These are phyloP conservation scores for Serendipita vermifera DNA, from an alignment of 768 basidiomycete genomes.

Conservation along the genomic window DNA sequence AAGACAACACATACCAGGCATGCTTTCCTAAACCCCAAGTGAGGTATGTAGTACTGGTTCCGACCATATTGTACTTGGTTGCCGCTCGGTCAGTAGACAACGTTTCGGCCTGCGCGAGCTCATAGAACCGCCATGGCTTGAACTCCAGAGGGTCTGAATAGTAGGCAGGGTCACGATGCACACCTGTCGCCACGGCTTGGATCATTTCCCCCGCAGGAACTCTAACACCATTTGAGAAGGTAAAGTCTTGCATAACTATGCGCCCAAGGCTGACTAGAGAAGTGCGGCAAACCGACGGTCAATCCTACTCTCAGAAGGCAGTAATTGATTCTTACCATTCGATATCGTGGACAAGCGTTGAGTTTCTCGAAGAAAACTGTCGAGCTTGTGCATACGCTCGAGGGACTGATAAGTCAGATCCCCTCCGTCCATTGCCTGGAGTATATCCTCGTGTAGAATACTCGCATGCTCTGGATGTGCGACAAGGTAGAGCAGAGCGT, in stretches of 20 bases:
- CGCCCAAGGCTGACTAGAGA: conserved; percentile 22
- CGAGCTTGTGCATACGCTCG: conserved; percentile 9
- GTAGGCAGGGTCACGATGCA: conserved; percentile 29
- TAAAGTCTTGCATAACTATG: conserved; percentile 27
- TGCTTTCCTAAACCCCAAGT: conserved; percentile 25
- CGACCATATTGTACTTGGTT: conserved; percentile 17
- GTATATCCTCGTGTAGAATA: conserved; percentile 6
- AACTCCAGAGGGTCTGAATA: conserved; percentile 26
- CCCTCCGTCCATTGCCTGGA: background rate
- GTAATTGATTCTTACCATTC: background rate
- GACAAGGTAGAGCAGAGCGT: conserved; percentile 27
- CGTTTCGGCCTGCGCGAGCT: conserved; percentile 10
- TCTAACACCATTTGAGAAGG: conserved; percentile 32
- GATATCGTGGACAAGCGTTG: conserved; percentile 9
- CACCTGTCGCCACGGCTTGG: conserved; percentile 20
- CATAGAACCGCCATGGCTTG: conserved; percentile 1
- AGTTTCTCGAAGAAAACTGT: conserved; percentile 13
- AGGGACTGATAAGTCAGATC: background rate
- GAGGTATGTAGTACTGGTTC: conserved; percentile 15
- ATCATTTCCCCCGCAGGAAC: conserved; percentile 30
- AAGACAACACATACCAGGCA: conserved; percentile 25
- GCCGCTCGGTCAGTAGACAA: conserved; percentile 20
- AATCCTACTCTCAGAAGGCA: too few species aligned
- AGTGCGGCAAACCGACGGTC: too few species aligned
- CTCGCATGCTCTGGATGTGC: conserved; percentile 19